A percentile compares a stretch with the other conserved stretches of the same genome.
These are phyloP conservation scores for Boechera retrofracta DNA, from an alignment of 345 rosid genomes.

Conservation along the genomic window DNA sequence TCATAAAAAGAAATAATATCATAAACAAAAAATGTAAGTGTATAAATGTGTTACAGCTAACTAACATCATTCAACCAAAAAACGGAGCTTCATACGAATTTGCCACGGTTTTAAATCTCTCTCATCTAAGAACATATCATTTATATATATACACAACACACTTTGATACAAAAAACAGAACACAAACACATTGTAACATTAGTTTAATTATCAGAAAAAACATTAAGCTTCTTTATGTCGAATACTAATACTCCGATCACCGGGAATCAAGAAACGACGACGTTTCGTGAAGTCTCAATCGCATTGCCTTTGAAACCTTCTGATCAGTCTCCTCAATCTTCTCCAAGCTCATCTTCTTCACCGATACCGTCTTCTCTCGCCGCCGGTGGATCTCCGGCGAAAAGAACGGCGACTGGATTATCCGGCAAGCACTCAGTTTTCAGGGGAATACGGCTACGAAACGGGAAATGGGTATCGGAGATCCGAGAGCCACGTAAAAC, in stretches of 20 bases:
- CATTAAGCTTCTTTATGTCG: conserved; percentile 40
- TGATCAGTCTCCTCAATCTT: conserved; percentile 36
- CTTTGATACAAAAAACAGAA: conserved; percentile 18
- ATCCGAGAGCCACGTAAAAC: conserved; percentile 78
- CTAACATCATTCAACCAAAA: conserved; percentile 20
- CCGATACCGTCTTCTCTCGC: conserved; percentile 5
- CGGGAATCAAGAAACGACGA: conserved; percentile 18
- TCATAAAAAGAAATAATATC: not conserved
- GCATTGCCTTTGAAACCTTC: conserved; percentile 29
- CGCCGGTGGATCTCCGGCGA: conserved; percentile 30
- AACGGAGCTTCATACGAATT: conserved; percentile 32
- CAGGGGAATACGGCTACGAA: conserved; percentile 67
- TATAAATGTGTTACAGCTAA: conserved; percentile 35
- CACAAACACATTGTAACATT: conserved; percentile 18
- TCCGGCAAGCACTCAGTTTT: conserved; percentile 53
- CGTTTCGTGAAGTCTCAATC: conserved; percentile 20
- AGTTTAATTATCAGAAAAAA: not conserved
- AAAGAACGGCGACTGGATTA: conserved; percentile 24
- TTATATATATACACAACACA: not conserved
- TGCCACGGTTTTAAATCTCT: conserved; percentile 36
- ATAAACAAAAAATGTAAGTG: no score
- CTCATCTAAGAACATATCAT: conserved; percentile 1
- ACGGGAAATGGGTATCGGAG: conserved; percentile 86
- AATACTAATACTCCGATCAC: conserved; percentile 30
- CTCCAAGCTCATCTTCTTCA: conserved; percentile 36